A percentile compares a stretch with the other conserved stretches of the same genome.
Evolutionary conservation across 1,284 basidiomycete genomes (phyloP).

Genomic region (Malassezia sympodialis): DNA sequence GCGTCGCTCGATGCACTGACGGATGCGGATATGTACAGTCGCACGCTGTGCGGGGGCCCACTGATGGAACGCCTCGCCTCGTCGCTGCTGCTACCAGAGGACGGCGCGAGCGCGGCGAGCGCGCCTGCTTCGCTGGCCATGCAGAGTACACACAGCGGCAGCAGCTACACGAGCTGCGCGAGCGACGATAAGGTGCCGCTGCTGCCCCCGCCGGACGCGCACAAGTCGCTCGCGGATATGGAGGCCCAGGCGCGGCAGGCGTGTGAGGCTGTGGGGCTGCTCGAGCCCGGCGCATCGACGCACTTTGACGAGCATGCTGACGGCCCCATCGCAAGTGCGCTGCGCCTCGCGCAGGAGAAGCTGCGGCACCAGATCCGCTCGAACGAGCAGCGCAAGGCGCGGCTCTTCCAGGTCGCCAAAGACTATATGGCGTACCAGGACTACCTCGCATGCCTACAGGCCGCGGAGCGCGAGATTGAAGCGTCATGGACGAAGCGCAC

Average conservation of each 20-base stretch:
- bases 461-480: conserved; percentile 46
- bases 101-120: conserved; percentile 24
- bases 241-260: conserved; percentile 8
- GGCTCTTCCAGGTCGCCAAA: conserved; percentile 66
- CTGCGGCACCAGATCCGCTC: conserved; percentile 64
- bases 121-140: background rate
- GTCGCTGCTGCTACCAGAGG: conserved; percentile 58
- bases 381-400: conserved; percentile 71
- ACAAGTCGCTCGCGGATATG: conserved; percentile 7
- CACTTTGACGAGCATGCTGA: conserved; percentile 56
- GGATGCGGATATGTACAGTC: conserved; percentile 14
- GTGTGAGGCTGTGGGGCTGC: conserved; percentile 9
- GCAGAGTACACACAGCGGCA: background rate
- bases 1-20: background rate
- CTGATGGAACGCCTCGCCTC: conserved; percentile 14
- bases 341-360: conserved; percentile 76
- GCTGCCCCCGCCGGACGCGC: conserved; percentile 42
- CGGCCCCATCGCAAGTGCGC: conserved; percentile 79
- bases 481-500: conserved; percentile 38
- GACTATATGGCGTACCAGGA: conserved; percentile 73
- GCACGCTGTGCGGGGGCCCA: background rate
- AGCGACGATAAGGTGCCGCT: conserved; percentile 20
- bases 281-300: conserved; percentile 5
- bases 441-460: conserved; percentile 33
- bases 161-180: background rate